Evolutionary conservation across 148 eudicot species (phyloP).

Genomic region (Chenopodium album): DNA sequence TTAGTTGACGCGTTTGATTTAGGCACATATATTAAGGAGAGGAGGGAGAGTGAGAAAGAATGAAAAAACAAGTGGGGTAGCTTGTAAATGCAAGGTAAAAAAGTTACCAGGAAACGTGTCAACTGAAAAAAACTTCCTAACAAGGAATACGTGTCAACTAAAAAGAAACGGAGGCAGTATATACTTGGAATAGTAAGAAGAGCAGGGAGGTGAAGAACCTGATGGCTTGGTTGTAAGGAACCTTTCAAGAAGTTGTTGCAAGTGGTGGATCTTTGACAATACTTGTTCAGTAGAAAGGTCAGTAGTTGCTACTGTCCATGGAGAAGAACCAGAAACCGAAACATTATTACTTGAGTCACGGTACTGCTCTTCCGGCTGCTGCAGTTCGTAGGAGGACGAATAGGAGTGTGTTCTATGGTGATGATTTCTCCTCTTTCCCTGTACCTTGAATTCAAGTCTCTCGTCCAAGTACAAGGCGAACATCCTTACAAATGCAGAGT

Average conservation of each 20-base stretch:
- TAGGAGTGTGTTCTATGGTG: neutral
- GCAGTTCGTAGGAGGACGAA: slow-evolving; percentile 25
- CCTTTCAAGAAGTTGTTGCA: slow-evolving; percentile 74
- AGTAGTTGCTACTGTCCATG: slow-evolving; percentile 30
- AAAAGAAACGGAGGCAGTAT: too few species aligned
- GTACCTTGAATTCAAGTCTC: slow-evolving; percentile 66
- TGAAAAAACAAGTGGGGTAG: too few species aligned
- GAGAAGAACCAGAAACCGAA: slow-evolving; percentile 20
- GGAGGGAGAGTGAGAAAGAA: too few species aligned
- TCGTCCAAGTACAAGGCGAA: slow-evolving; percentile 74
- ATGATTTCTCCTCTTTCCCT: slow-evolving; percentile 38
- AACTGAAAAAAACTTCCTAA: too few species aligned
- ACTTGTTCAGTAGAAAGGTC: slow-evolving; percentile 45
- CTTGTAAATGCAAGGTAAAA: too few species aligned
- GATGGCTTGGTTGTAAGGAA: slow-evolving; percentile 80
- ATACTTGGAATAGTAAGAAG: neutral
- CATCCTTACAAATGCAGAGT: slow-evolving; percentile 71
- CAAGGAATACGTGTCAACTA: too few species aligned
- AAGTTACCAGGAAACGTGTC: too few species aligned
- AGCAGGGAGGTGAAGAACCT: slow-evolving; percentile 39
- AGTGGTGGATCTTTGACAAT: slow-evolving; percentile 46
- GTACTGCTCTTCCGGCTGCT: slow-evolving; percentile 1
- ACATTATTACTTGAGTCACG: neutral
- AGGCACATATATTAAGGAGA: too few species aligned
- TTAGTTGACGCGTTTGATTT: too few species aligned